A percentile compares a stretch with the other conserved stretches of the same genome.
Evolutionary conservation across 2,329 filamentous ascomycete species (phyloP).

Genomic region (Chrysosporium queenslandicum): DNA sequence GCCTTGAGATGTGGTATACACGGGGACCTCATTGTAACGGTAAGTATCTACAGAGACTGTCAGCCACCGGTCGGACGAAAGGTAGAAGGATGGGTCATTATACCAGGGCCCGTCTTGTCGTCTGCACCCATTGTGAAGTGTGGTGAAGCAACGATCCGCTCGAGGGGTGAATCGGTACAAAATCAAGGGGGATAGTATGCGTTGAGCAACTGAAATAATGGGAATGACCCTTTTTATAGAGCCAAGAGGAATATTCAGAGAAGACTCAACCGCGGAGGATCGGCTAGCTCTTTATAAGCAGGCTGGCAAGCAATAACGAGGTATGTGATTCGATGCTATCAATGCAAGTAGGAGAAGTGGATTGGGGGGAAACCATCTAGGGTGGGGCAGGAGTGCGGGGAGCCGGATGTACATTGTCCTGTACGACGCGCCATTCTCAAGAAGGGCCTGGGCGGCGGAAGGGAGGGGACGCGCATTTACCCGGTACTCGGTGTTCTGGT

Average conservation of each 20-base stretch:
- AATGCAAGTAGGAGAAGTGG: background rate
- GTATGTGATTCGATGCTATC: no score
- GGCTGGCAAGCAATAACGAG: background rate
- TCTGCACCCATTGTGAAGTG: conserved; percentile 30
- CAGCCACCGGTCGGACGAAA: background rate
- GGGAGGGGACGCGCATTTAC: background rate
- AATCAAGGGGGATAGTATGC: background rate
- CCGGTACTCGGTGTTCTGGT: background rate
- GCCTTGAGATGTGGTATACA: conserved; percentile 53
- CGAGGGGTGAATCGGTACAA: background rate
- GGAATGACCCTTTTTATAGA: no score
- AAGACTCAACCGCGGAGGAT: background rate
- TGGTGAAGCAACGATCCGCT: background rate
- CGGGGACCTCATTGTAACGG: conserved; percentile 49
- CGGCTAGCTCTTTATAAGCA: background rate
- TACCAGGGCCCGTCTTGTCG: conserved; percentile 21
- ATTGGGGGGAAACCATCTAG: background rate
- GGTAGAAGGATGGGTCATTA: background rate
- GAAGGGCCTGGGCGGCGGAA: background rate
- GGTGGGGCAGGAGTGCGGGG: conserved; percentile 7
- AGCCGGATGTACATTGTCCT: background rate
- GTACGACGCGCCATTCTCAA: background rate
- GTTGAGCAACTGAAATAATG: no score
- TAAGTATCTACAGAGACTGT: conserved; percentile 27
- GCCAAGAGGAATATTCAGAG: no score